Conservation (phyloP, 139 green algal genomes). For the Tetraselmis chui region DNA sequence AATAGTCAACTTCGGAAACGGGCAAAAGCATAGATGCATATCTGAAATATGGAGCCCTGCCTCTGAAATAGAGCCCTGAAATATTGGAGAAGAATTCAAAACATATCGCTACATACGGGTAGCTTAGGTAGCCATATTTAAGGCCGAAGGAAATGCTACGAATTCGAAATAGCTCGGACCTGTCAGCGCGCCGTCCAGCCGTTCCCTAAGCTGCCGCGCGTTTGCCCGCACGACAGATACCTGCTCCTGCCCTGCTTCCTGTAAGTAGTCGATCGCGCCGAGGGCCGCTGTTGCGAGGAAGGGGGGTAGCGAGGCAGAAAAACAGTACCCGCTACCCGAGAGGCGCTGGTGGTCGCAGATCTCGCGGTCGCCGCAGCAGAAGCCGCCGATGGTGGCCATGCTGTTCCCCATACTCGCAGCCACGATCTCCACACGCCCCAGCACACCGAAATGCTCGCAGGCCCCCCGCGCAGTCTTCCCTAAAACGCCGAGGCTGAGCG, state of each 20-base stretch:
- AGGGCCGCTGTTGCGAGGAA: constrained; percentile 73
- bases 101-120: neutral
- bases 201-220: constrained; percentile 26
- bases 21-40: neutral
- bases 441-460: constrained; percentile 73
- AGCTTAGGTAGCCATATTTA: neutral
- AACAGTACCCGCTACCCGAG: constrained; percentile 80
- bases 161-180: constrained; percentile 9
- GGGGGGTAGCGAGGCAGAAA: constrained; percentile 90
- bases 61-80: neutral
- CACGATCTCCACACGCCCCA: constrained; percentile 80
- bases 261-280: constrained; percentile 36
- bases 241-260: constrained; percentile 11
- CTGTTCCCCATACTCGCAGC: constrained; percentile 72
- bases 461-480: constrained; percentile 73
- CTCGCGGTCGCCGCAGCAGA: constrained; percentile 61
- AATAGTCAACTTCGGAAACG: no score
- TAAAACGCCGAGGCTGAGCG: constrained; percentile 80
- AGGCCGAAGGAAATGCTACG: neutral
- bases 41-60: neutral
- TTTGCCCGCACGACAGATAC: constrained; percentile 23
- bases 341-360: constrained; percentile 92
- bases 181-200: constrained; percentile 31
- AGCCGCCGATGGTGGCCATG: constrained; percentile 79
- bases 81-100: neutral